These are phyloP conservation scores for Bothriochloa decipiens DNA, from an alignment of 176 grass and related monocot genomes.

Conservation along the genomic window DNA sequence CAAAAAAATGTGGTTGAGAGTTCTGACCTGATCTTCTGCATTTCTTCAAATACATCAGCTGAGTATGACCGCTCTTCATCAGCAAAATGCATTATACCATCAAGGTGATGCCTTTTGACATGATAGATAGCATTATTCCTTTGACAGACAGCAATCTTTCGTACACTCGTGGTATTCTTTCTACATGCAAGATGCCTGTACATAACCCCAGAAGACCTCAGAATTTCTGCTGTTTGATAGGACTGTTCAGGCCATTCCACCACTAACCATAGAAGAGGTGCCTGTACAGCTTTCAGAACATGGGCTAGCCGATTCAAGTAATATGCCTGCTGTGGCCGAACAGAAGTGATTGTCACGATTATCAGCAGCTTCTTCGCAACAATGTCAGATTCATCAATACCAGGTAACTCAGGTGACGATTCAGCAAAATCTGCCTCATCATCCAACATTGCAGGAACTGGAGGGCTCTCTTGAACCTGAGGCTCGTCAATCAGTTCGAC, in stretches of 20 bases:
- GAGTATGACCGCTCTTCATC: constrained; percentile 84
- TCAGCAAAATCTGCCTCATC: constrained; percentile 58
- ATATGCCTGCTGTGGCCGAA: constrained; percentile 83
- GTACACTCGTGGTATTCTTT: constrained; percentile 68
- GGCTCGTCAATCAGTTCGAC: constrained; percentile 46
- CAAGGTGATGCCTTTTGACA: constrained; percentile 91
- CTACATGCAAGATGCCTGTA: constrained; percentile 89
- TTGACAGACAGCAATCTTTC: constrained; percentile 73
- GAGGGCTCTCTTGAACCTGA: constrained; percentile 41
- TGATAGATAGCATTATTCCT: constrained; percentile 87
- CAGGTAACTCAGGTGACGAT: constrained; percentile 12
- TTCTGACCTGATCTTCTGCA: constrained; percentile 81
- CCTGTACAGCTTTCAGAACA: constrained; percentile 65
- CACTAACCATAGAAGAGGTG: constrained; percentile 91
- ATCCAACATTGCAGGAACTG: constrained; percentile 57
- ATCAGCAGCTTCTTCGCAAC: constrained; percentile 76
- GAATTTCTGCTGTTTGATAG: constrained; percentile 65
- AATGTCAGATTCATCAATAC: constrained; percentile 37
- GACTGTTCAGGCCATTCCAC: constrained; percentile 78
- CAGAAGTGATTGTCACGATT: constrained; percentile 80
- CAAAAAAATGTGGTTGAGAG: not conserved
- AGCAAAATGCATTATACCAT: constrained; percentile 94
- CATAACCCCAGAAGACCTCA: constrained; percentile 91
- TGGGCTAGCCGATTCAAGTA: constrained; percentile 88
- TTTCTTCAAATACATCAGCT: constrained; percentile 82